Evolutionary conservation across 2,329 filamentous ascomycete genomes (phyloP), one percentile per base, ranked within the genome.

Genomic region (Colletotrichum sp.): DNA sequence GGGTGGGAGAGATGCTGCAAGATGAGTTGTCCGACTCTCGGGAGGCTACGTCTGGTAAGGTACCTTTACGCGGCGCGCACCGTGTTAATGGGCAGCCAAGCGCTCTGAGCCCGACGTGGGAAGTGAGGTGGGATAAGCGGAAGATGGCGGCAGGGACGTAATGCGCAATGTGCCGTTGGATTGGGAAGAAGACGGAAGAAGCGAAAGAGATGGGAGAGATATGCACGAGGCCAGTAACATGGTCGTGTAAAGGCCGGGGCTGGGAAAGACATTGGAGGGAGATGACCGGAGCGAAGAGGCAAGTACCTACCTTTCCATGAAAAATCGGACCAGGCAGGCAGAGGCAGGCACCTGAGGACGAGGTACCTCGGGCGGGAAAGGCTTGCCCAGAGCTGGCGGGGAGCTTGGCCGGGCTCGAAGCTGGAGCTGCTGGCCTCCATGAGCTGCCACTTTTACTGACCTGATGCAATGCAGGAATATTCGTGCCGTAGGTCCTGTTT

Each of bases 21-120:
- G 77, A 78, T 78, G 77, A 75, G 77, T 77, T 78, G 77, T 77
- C 44, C 75, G 73, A 75, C 59, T 70, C 62, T 64, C 44, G 57
- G 73, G 19, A 69, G 32, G 68, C 69, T 70, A 66, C 39, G 19
- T 49, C 39, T 49, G 9, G 39, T 44, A 44, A 44, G 36, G 36
- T 49, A 49, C 39, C 19, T 49, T 49, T 59, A 59, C 65, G 61
- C 44, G 27, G 62, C 55, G 72, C 75, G 72, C 49, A 71, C 67
- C 44, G 72, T 77, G 75, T 66, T 22, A 69, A 34, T 57, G 49
- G 36, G 62, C 25, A 39, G 61, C 25, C 30, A 39, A 13, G 22
- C 3, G 39, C 39, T 49, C 39, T 49, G 39, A 49, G 39, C 39
- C 39, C n/a, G 39, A 49, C 39, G 19, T n/a, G 39, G 39, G 39